phyloP scores from a whole-genome alignment of 148 eudicot genomes.

The Cornus controversa region DNA sequence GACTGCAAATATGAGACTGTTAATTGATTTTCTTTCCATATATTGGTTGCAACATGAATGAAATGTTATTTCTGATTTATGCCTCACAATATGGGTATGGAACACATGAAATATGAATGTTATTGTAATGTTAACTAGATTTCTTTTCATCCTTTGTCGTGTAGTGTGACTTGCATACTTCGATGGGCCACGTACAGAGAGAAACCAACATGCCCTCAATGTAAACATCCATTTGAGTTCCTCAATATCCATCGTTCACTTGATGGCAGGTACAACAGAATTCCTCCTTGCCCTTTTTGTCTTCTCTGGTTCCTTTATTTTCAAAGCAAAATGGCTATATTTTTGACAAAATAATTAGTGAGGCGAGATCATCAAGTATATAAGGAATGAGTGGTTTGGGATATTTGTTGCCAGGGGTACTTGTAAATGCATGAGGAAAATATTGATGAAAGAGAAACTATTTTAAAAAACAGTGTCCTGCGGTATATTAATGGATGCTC shows the following conservation, averaged over 20 bases:
- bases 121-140: background rate
- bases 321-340: background rate
- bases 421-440: background rate
- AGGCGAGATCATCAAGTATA: background rate
- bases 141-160: background rate
- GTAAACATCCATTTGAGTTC: conserved; percentile 81
- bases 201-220: conserved; percentile 86
- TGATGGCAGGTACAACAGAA: conserved; percentile 69
- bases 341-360: background rate
- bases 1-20: background rate
- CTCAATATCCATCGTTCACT: conserved; percentile 73
- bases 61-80: too few relatives aligned
- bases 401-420: background rate
- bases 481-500: too few relatives aligned
- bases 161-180: conserved; percentile 85
- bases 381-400: background rate
- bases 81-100: too few relatives aligned
- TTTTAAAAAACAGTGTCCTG: too few relatives aligned
- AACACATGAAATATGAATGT: background rate
- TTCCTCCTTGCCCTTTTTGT: background rate
- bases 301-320: background rate
- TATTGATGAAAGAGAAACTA: background rate
- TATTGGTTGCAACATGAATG: too few relatives aligned
- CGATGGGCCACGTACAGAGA: conserved; percentile 87
- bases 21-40: background rate